phyloP scores from a whole-genome alignment of 2,329 filamentous ascomycete genomes.

The Xylariaceae sp. region DNA sequence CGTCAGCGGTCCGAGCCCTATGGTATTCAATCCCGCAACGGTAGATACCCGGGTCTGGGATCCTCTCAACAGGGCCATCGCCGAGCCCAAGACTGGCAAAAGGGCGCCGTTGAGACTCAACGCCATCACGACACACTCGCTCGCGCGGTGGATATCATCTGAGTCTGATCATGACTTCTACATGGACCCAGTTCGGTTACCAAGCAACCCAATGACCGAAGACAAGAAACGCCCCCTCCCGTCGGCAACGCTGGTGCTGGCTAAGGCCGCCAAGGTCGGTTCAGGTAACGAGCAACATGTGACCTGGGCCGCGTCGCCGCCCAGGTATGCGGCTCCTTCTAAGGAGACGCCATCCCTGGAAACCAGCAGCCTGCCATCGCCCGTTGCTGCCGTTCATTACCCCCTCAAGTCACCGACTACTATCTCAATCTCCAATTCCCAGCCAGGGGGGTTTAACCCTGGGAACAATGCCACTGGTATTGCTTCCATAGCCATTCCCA shows the following conservation, averaged over 20 bases:
- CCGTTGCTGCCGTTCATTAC: slow-evolving; percentile 23
- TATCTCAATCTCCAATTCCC: slow-evolving; percentile 8
- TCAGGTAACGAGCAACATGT: neutral
- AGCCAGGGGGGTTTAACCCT: too few relatives aligned
- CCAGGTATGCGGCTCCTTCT: neutral
- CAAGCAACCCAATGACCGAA: slow-evolving; percentile 5
- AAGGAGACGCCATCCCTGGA: neutral
- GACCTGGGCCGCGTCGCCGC: neutral
- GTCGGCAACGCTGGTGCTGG: neutral
- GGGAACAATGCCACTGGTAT: neutral
- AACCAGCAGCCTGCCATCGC: neutral
- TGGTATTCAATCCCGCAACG: slow-evolving; percentile 13
- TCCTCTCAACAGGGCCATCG: slow-evolving; percentile 18
- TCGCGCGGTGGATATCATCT: slow-evolving; percentile 18
- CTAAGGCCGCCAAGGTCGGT: neutral
- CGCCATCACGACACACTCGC: slow-evolving; percentile 27
- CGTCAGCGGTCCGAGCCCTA: neutral
- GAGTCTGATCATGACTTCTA: slow-evolving; percentile 16
- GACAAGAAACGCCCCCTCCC: slow-evolving; percentile 12
- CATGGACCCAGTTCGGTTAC: slow-evolving; percentile 17
- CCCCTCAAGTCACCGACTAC: slow-evolving; percentile 20
- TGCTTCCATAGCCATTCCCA: neutral
- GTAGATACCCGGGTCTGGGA: slow-evolving; percentile 27
- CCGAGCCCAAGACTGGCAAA: slow-evolving; percentile 14
- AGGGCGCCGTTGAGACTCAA: slow-evolving; percentile 20